phyloP scores from a whole-genome alignment of 73 alveolate genomes.

The Blepharisma japonicum region DNA sequence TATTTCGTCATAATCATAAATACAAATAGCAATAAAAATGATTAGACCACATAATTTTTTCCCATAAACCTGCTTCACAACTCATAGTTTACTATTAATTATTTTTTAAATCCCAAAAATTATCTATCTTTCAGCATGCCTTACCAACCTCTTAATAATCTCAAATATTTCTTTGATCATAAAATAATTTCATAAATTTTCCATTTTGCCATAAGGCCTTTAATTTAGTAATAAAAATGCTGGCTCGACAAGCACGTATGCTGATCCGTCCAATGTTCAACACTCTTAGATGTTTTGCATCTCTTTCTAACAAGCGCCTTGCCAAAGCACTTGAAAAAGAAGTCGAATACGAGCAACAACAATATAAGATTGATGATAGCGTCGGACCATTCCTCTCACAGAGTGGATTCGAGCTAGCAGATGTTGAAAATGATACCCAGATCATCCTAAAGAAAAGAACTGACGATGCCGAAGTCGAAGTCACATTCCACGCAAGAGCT shows the following conservation, averaged over 20 bases:
- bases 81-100: too few relatives aligned
- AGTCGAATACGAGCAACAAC: slow-evolving; percentile 56
- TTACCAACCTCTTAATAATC: too few relatives aligned
- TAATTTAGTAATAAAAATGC: neutral
- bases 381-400: slow-evolving; percentile 48
- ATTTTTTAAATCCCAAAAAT: too few relatives aligned
- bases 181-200: too few relatives aligned
- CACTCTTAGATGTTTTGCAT: neutral
- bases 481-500: slow-evolving; percentile 45
- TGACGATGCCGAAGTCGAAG: slow-evolving; percentile 52
- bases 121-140: too few relatives aligned
- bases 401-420: slow-evolving; percentile 56
- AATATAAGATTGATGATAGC: slow-evolving; percentile 57
- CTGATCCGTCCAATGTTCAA: neutral
- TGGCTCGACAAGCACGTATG: neutral
- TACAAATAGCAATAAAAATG: too few relatives aligned
- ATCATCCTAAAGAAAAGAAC: slow-evolving; percentile 42
- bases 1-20: too few relatives aligned
- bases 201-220: neutral
- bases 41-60: too few relatives aligned
- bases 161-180: too few relatives aligned
- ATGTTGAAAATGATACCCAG: slow-evolving; percentile 37
- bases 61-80: too few relatives aligned
- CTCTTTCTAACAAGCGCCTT: slow-evolving; percentile 15
- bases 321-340: slow-evolving; percentile 58